These are phyloP conservation scores for Fusarium sp. DNA, from an alignment of 2,329 filamentous ascomycete genomes.

Conservation along the genomic window DNA sequence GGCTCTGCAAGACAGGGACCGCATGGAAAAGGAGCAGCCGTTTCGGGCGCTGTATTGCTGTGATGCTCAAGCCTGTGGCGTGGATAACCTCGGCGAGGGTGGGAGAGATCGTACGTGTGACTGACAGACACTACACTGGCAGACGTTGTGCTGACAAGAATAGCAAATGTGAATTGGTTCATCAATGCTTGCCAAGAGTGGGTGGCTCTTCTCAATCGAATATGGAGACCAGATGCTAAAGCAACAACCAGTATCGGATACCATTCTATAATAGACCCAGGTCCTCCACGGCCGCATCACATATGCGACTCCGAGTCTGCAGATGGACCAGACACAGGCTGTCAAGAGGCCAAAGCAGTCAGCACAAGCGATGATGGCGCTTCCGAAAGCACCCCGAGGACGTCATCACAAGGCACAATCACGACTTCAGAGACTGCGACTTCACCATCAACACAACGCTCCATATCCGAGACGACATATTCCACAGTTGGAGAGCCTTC, in stretches of 20 bases:
- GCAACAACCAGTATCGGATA: constrained; percentile 41
- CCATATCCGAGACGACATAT: constrained; percentile 27
- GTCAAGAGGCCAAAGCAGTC: constrained; percentile 14
- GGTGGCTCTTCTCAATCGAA: constrained; percentile 30
- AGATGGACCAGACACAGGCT: constrained; percentile 17
- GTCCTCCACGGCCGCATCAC: constrained; percentile 40
- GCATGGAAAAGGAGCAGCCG: constrained; percentile 40
- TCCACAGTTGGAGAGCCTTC: constrained; percentile 35
- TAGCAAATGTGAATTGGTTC: constrained; percentile 61
- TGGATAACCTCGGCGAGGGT: constrained; percentile 47
- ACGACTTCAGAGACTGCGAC: constrained; percentile 6
- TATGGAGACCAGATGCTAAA: constrained; percentile 8
- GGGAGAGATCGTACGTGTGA: constrained; percentile 56
- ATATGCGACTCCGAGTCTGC: constrained; percentile 34
- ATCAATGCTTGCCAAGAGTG: constrained; percentile 63
- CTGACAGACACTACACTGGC: background rate
- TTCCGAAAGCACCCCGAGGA: too few species aligned
- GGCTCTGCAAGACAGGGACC: constrained; percentile 41
- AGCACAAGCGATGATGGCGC: constrained; percentile 2
- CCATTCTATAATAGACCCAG: constrained; percentile 39
- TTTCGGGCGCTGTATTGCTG: constrained; percentile 62
- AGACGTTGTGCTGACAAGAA: constrained; percentile 20
- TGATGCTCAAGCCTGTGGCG: constrained; percentile 60
- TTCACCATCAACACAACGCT: constrained; percentile 9
- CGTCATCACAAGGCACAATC: background rate